These are phyloP conservation scores for Phialophora expanda DNA, from an alignment of 2,329 filamentous ascomycete genomes.

Conservation along the genomic window DNA sequence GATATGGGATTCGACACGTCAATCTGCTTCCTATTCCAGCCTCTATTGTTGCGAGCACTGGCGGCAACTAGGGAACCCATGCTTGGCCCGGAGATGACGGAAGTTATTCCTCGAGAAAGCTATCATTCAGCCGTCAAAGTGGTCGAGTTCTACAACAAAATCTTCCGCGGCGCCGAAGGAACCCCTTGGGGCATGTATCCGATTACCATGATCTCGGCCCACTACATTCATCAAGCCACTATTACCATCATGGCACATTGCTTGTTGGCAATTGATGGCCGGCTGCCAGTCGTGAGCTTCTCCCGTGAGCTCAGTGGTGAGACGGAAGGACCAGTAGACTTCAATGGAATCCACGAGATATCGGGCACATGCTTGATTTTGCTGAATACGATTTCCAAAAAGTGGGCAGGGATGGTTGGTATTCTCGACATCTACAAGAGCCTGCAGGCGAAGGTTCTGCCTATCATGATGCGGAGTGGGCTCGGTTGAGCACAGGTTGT, in stretches of 20 bases:
- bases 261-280: slow-evolving; percentile 42
- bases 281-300: slow-evolving; percentile 38
- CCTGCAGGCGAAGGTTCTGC: slow-evolving; percentile 40
- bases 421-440: slow-evolving; percentile 40
- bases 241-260: slow-evolving; percentile 44
- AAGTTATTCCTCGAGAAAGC: slow-evolving; percentile 41
- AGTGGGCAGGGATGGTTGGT: slow-evolving; percentile 40
- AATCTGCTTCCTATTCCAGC: slow-evolving; percentile 45
- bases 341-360: slow-evolving; percentile 39
- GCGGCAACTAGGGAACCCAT: slow-evolving; percentile 36
- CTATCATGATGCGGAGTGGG: slow-evolving; percentile 36
- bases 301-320: slow-evolving; percentile 35
- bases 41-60: slow-evolving; percentile 40
- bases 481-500: slow-evolving; percentile 20
- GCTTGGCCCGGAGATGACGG: slow-evolving; percentile 27
- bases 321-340: slow-evolving; percentile 37
- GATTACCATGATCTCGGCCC: slow-evolving; percentile 43
- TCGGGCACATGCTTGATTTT: slow-evolving; percentile 39
- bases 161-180: slow-evolving; percentile 42
- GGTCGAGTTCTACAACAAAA: slow-evolving; percentile 42
- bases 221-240: slow-evolving; percentile 44
- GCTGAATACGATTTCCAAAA: slow-evolving; percentile 38
- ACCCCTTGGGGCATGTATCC: slow-evolving; percentile 42
- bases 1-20: slow-evolving; percentile 45
- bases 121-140: slow-evolving; percentile 42